phyloP scores from a whole-genome alignment of 208 protist species.

The Angomonas deanei region DNA sequence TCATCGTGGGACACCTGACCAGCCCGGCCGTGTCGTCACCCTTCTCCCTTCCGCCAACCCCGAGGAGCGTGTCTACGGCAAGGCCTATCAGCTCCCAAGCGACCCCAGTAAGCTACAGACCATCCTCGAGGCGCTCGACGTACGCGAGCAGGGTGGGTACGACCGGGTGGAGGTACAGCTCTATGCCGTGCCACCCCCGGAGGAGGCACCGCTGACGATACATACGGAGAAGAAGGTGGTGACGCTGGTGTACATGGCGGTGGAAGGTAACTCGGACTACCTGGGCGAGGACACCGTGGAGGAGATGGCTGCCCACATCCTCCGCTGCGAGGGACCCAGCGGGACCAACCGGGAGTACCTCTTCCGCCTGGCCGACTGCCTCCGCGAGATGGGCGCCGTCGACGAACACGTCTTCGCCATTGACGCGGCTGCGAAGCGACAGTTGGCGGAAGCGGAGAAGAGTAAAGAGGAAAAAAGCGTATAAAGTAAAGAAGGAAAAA shows the following conservation, averaged over 20 bases:
- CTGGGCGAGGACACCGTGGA: conserved; percentile 47
- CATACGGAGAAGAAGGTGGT: conserved; percentile 24
- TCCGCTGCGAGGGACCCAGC: conserved; percentile 41
- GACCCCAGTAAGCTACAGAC: conserved; percentile 30
- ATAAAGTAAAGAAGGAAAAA: too few species aligned
- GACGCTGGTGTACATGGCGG: conserved; percentile 73
- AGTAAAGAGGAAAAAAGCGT: not conserved
- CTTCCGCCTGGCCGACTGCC: conserved; percentile 40
- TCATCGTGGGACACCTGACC: conserved; percentile 60
- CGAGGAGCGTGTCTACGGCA: conserved; percentile 52
- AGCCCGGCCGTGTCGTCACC: conserved; percentile 76
- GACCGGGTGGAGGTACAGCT: conserved; percentile 37
- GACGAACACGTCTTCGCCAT: conserved; percentile 79
- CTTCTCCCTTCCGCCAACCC: conserved; percentile 34
- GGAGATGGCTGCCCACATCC: conserved; percentile 59
- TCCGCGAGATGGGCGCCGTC: conserved; percentile 37
- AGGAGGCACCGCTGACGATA: conserved; percentile 10
- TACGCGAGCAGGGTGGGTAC: conserved; percentile 68
- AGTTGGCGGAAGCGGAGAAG: conserved; percentile 23
- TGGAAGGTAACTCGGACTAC: conserved; percentile 58
- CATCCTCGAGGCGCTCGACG: conserved; percentile 53
- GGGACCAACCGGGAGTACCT: conserved; percentile 78
- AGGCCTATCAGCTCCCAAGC: conserved; percentile 63
- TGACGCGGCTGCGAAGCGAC: conserved; percentile 23
- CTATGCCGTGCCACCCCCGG: conserved; percentile 23